These are phyloP conservation scores for Claviceps lovelessii DNA, from an alignment of 2,329 filamentous ascomycete genomes.

Conservation along the genomic window DNA sequence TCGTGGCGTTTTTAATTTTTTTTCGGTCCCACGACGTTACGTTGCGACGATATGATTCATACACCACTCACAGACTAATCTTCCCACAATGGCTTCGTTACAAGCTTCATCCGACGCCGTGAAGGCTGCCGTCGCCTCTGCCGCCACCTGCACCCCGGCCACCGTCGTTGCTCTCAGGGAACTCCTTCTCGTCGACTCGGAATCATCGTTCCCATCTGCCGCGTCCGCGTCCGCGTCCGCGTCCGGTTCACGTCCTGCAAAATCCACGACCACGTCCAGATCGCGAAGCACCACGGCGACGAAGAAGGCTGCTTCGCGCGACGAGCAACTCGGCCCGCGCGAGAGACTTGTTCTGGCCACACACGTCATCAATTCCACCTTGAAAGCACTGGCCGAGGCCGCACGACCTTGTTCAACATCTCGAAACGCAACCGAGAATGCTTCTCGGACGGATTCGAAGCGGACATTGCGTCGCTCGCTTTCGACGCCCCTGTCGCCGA, in stretches of 20 bases:
- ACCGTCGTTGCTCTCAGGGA: constrained; percentile 34
- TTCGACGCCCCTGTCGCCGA: constrained; percentile 44
- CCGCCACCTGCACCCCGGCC: constrained; percentile 37
- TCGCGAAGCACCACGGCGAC: constrained; percentile 11
- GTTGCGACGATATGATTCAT: constrained; percentile 21
- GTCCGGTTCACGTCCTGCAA: constrained; percentile 16
- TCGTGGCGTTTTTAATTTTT: constrained; percentile 7
- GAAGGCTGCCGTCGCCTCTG: constrained; percentile 38
- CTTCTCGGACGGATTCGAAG: constrained; percentile 22
- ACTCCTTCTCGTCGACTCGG: constrained; percentile 25
- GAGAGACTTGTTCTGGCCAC: constrained; percentile 57
- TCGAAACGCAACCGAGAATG: constrained; percentile 20
- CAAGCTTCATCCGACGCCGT: constrained; percentile 33
- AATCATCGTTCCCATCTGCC: constrained; percentile 12
- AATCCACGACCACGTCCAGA: constrained; percentile 12
- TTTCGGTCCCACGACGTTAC: background rate
- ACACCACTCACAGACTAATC: constrained; percentile 12
- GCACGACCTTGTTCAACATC: constrained; percentile 33
- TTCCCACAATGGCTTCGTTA: constrained; percentile 27
- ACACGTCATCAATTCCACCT: constrained; percentile 54
- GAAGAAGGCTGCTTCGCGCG: constrained; percentile 11
- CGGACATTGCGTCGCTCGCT: constrained; percentile 37
- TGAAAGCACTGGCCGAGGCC: constrained; percentile 56
- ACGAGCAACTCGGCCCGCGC: constrained; percentile 19
- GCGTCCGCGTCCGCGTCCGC: constrained; percentile 16